Conservation (phyloP, 129 eudicot genomes). For the Flaveria linearis region DNA sequence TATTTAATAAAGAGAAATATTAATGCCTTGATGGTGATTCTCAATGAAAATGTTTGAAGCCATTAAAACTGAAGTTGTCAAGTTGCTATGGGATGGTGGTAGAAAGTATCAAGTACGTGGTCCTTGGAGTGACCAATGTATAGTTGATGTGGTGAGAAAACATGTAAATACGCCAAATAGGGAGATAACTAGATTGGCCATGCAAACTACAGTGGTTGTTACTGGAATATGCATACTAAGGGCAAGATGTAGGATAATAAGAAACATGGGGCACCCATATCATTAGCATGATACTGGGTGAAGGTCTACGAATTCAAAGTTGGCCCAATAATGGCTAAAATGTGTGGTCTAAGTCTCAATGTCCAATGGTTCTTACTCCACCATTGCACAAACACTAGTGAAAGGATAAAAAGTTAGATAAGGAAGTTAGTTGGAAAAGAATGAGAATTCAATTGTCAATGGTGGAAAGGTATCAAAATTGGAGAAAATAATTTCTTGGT, state of each 20-base stretch:
- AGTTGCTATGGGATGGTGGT: not conserved
- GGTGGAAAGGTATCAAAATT: not conserved
- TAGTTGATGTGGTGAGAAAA: not conserved
- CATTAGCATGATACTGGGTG: not conserved
- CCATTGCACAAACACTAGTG: not conserved
- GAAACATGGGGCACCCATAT: not conserved
- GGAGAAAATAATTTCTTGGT: not conserved
- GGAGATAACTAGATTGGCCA: not conserved
- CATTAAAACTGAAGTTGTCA: not conserved
- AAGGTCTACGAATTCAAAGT: not conserved
- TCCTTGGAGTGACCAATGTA: not conserved
- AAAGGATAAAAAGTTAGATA: not conserved
- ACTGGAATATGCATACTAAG: not conserved
- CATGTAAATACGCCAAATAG: not conserved
- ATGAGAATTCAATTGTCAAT: not conserved
- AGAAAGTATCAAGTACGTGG: not conserved
- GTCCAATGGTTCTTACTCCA: not conserved
- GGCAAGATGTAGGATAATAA: not conserved
- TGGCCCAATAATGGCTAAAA: too few species aligned
- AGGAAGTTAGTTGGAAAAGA: not conserved
- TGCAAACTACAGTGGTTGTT: not conserved
- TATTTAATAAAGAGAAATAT: not conserved
- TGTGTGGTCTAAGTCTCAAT: not conserved
- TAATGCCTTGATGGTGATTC: not conserved
- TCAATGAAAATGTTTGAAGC: not conserved